Evolutionary conservation across 345 rosid species (phyloP).

Genomic region (Eucalyptus tenuipes): DNA sequence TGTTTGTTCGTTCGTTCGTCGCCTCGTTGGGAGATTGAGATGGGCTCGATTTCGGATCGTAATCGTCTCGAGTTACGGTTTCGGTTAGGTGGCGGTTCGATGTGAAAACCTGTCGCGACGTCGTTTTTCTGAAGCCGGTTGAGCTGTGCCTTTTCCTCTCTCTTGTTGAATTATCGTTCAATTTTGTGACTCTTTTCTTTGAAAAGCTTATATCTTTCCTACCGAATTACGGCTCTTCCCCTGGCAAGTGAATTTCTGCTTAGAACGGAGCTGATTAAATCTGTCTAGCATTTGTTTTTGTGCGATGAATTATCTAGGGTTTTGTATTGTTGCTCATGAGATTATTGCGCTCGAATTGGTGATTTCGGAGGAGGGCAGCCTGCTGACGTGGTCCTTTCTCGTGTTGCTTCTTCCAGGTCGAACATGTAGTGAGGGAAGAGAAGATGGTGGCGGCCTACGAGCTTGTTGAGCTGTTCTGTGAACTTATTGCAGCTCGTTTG

Average conservation of each 20-base stretch:
- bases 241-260: not conserved
- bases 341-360: not conserved
- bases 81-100: not conserved
- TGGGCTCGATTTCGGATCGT: not conserved
- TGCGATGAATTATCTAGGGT: too few relatives aligned
- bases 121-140: not conserved
- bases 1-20: not conserved
- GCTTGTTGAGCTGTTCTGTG: slow-evolving; percentile 75
- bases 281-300: not conserved
- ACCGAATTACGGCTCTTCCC: not conserved
- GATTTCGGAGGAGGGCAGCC: fast-evolving
- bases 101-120: not conserved
- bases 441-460: slow-evolving; percentile 83
- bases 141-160: not conserved
- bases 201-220: too few relatives aligned
- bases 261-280: not conserved
- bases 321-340: not conserved
- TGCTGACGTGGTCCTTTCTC: not conserved
- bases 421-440: slow-evolving; percentile 86
- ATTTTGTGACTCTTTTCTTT: too few relatives aligned
- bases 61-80: not conserved
- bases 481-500: slow-evolving; percentile 69
- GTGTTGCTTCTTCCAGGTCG: slow-evolving; percentile 49
- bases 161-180: too few relatives aligned
- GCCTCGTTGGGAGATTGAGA: not conserved